Percentiles rank a stretch among this genome's conserved stretches.
These are phyloP conservation scores for Euptelea pleiosperma DNA, from an alignment of 164 flowering plant species.

Conservation along the genomic window DNA sequence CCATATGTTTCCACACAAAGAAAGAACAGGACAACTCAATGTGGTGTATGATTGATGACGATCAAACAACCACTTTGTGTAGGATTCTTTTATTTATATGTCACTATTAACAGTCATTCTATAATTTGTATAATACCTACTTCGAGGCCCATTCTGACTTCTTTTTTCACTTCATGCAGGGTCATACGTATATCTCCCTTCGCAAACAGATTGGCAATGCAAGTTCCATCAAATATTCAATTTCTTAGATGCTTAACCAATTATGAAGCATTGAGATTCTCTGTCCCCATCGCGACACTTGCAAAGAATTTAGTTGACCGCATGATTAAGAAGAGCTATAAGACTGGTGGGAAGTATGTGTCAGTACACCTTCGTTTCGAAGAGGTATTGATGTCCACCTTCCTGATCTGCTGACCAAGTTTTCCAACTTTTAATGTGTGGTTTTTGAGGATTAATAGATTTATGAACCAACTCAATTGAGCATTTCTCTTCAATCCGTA, in stretches of 20 bases:
- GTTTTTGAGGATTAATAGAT: neutral
- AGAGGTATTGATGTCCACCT: slow-evolving; percentile 50
- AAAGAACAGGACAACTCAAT: too few species aligned
- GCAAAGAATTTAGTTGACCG: slow-evolving; percentile 56
- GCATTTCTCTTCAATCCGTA: slow-evolving; percentile 19
- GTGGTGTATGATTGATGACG: neutral
- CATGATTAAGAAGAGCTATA: slow-evolving; percentile 59
- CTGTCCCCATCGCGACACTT: slow-evolving; percentile 52
- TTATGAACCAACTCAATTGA: neutral
- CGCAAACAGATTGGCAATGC: slow-evolving; percentile 84
- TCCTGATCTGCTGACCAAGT: neutral
- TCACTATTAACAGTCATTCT: too few species aligned
- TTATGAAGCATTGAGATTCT: slow-evolving; percentile 72
- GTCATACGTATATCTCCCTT: slow-evolving; percentile 80
- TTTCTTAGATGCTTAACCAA: slow-evolving; percentile 77
- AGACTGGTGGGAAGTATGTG: slow-evolving; percentile 65
- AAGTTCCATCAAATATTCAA: slow-evolving; percentile 72
- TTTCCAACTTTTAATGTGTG: neutral
- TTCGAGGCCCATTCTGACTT: neutral
- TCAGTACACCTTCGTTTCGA: slow-evolving; percentile 90
- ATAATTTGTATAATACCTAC: neutral
- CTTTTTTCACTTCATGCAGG: slow-evolving; percentile 38
- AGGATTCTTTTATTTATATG: neutral
- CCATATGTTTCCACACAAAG: too few species aligned
- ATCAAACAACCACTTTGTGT: neutral